phyloP scores from a whole-genome alignment of 306 rosid genomes.

The Gastrolobium villosum region DNA sequence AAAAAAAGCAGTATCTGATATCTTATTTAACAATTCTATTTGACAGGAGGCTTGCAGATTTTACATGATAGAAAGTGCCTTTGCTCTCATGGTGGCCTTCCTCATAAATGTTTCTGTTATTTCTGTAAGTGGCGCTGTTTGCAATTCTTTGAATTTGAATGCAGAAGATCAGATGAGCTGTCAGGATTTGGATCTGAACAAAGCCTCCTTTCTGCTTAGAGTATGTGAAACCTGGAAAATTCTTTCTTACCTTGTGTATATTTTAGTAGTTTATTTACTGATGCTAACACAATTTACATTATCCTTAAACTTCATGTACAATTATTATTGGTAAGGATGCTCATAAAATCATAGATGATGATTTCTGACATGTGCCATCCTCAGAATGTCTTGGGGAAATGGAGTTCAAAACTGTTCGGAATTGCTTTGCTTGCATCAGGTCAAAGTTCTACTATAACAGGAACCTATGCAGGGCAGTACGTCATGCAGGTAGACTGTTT shows the following conservation, averaged over 20 bases:
- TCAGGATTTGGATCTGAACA: conserved; percentile 87
- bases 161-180: conserved; percentile 80
- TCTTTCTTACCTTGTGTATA: conserved; percentile 32
- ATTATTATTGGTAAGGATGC: conserved; percentile 1
- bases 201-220: conserved; percentile 86
- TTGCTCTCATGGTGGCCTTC: conserved; percentile 93
- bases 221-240: conserved; percentile 59
- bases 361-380: conserved; percentile 20
- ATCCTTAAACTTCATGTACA: conserved; percentile 24
- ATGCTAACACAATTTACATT: conserved; percentile 12
- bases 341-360: conserved; percentile 31
- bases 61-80: conserved; percentile 89
- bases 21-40: conserved; percentile 32
- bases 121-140: conserved; percentile 93
- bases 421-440: conserved; percentile 97
- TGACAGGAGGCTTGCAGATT: conserved; percentile 95
- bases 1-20: conserved; percentile 26
- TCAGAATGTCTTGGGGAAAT: conserved; percentile 94
- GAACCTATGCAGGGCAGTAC: conserved; percentile 98
- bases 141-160: conserved; percentile 75
- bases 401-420: conserved; percentile 97
- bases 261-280: conserved; percentile 6
- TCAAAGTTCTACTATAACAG: conserved; percentile 98
- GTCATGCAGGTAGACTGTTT: conserved; percentile 88
- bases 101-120: conserved; percentile 85